Evolutionary conservation across 495 filamentous ascomycete genomes (phyloP).

Genomic region (Penicillium waksmanii): DNA sequence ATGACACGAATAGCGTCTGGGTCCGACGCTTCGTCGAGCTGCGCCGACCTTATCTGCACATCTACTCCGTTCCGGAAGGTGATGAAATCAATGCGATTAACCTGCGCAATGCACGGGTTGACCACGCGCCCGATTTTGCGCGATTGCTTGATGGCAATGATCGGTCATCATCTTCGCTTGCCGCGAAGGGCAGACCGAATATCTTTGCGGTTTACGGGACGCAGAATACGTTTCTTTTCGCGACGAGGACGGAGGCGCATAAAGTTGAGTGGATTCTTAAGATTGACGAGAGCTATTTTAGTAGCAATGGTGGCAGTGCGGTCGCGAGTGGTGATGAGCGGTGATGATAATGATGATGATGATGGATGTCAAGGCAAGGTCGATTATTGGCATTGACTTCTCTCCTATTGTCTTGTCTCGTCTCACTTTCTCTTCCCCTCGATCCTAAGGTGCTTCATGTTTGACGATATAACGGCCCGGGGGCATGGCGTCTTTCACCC

Average conservation of each 20-base stretch:
- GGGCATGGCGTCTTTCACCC: slow-evolving; percentile 20
- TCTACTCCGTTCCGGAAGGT: slow-evolving; percentile 79
- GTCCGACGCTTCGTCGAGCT: slow-evolving; percentile 91
- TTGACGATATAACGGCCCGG: slow-evolving; percentile 26
- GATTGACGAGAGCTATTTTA: slow-evolving; percentile 67
- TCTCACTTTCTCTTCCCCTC: no score
- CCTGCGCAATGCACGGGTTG: slow-evolving; percentile 80
- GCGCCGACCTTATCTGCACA: slow-evolving; percentile 87
- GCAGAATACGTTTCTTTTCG: slow-evolving; percentile 93
- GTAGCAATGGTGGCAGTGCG: slow-evolving; percentile 37
- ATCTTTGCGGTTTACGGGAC: slow-evolving; percentile 94
- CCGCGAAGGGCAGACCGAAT: slow-evolving; percentile 60
- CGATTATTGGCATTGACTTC: no score
- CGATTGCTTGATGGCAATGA: slow-evolving; percentile 63
- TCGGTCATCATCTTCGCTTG: slow-evolving; percentile 30
- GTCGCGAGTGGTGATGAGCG: slow-evolving; percentile 29
- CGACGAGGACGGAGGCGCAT: slow-evolving; percentile 80
- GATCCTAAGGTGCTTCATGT: slow-evolving; percentile 23
- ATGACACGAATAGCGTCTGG: slow-evolving; percentile 74
- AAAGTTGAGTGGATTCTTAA: slow-evolving; percentile 94
- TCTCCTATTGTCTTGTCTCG: no score
- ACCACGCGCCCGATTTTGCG: slow-evolving; percentile 84
- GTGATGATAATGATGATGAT: slow-evolving; percentile 4
- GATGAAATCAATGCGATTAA: slow-evolving; percentile 91
- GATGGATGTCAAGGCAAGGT: no score